Percentiles rank a stretch among this genome's conserved stretches.
Conservation (phyloP, 2,329 filamentous ascomycete species). For the Phaeoacremonium minimum region DNA sequence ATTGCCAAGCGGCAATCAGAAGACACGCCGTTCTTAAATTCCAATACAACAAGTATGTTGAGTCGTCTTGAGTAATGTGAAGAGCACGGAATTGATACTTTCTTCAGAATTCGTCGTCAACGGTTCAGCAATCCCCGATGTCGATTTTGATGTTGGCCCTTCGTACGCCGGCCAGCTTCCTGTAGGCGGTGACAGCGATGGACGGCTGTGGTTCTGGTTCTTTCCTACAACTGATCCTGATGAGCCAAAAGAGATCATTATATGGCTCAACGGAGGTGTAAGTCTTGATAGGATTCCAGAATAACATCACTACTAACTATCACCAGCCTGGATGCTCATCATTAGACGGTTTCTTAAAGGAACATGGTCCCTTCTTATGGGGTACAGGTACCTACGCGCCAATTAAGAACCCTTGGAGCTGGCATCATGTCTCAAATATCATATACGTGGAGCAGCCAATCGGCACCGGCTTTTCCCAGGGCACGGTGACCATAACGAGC, state of each 20-base stretch:
- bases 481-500: slow-evolving; percentile 54
- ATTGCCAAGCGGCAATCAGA: slow-evolving; percentile 2
- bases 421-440: slow-evolving; percentile 69
- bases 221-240: slow-evolving; percentile 47
- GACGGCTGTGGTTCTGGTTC: slow-evolving; percentile 59
- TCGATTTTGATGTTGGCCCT: slow-evolving; percentile 60
- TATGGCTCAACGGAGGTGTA: slow-evolving; percentile 49
- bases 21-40: slow-evolving; percentile 14
- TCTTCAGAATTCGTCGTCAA: slow-evolving; percentile 55
- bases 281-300: slow-evolving; percentile 4
- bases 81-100: neutral
- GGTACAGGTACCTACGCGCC: slow-evolving; percentile 61
- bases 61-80: neutral
- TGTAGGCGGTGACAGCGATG: slow-evolving; percentile 41
- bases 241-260: slow-evolving; percentile 47
- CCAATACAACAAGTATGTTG: slow-evolving; percentile 16
- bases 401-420: slow-evolving; percentile 59
- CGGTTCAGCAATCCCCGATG: slow-evolving; percentile 56
- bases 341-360: slow-evolving; percentile 62
- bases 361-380: slow-evolving; percentile 68
- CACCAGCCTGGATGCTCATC: slow-evolving; percentile 46
- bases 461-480: slow-evolving; percentile 61
- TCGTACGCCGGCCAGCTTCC: slow-evolving; percentile 55
- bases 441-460: slow-evolving; percentile 66
- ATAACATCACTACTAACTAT: neutral